A percentile compares a stretch with the other conserved stretches of the same genome.
phyloP scores from a whole-genome alignment of 257 asterid species.

The Handroanthus guayacan region DNA sequence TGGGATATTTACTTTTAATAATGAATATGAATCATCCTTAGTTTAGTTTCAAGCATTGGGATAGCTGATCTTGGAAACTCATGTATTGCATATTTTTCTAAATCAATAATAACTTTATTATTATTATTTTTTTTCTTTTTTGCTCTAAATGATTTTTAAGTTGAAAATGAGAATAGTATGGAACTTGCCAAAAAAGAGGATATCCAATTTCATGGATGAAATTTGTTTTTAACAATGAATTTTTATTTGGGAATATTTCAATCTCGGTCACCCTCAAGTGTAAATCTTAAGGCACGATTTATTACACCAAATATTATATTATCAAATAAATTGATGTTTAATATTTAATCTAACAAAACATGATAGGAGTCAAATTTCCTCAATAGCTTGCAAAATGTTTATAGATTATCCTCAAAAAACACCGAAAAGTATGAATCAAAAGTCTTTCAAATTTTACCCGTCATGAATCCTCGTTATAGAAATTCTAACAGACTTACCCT shows the following conservation, averaged over 20 bases:
- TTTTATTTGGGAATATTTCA: constrained; percentile 34
- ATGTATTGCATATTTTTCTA: not conserved
- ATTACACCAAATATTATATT: too few relatives aligned
- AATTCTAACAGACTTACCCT: too few relatives aligned
- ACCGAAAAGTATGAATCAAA: not conserved
- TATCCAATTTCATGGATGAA: not conserved
- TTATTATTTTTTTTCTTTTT: not conserved
- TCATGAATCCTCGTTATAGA: too few relatives aligned
- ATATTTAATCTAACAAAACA: too few relatives aligned
- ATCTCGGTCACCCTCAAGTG: too few relatives aligned
- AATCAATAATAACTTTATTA: not conserved
- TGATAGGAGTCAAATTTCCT: not conserved
- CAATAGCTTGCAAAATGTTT: constrained; percentile 25
- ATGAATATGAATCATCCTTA: too few relatives aligned
- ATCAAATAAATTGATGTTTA: too few relatives aligned
- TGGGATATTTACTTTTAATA: too few relatives aligned
- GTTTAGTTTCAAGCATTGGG: too few relatives aligned
- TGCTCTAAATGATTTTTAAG: not conserved
- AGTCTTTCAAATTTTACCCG: too few relatives aligned
- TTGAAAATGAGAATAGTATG: not conserved
- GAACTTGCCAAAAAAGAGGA: not conserved
- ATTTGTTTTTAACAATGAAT: constrained; percentile 17
- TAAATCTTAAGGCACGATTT: too few relatives aligned
- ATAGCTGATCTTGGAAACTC: not conserved
- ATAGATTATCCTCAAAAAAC: not conserved